Conservation (phyloP, 2,329 filamentous ascomycete genomes). For the Aureobasidium vineae region DNA sequence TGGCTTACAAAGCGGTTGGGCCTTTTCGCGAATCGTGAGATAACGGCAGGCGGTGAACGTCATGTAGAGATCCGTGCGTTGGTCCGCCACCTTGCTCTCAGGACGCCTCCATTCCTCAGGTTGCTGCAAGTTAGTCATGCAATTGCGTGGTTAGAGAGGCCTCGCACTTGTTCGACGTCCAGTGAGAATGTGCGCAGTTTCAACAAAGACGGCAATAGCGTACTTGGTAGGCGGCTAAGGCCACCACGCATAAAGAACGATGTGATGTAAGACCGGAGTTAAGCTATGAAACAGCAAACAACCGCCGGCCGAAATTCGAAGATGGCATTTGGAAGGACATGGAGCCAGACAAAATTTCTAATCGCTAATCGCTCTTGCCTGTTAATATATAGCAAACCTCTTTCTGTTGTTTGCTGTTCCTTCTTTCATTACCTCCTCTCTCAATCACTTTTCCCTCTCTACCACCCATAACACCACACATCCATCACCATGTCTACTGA, state of each 20-base stretch:
- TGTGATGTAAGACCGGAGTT: slow-evolving; percentile 18
- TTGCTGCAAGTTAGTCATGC: neutral
- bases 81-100: neutral
- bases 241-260: neutral
- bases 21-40: neutral
- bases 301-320: slow-evolving; percentile 21
- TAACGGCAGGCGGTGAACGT: slow-evolving; percentile 20
- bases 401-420: neutral
- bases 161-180: neutral
- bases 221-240: neutral
- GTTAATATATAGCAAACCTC: slow-evolving; percentile 9
- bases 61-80: slow-evolving; percentile 3
- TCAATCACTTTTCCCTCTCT: neutral
- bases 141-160: neutral
- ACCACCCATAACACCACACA: neutral
- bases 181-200: neutral
- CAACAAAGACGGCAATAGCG: neutral
- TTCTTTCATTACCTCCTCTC: neutral
- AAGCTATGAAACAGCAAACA: slow-evolving; percentile 12
- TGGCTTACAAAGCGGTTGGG: slow-evolving; percentile 24
- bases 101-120: neutral
- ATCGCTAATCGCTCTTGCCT: neutral
- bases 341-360: slow-evolving; percentile 13
- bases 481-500: slow-evolving; percentile 36
- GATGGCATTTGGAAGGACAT: neutral